These are phyloP conservation scores for Fusarium albosuccineum DNA, from an alignment of 2,329 filamentous ascomycete genomes.

Conservation along the genomic window DNA sequence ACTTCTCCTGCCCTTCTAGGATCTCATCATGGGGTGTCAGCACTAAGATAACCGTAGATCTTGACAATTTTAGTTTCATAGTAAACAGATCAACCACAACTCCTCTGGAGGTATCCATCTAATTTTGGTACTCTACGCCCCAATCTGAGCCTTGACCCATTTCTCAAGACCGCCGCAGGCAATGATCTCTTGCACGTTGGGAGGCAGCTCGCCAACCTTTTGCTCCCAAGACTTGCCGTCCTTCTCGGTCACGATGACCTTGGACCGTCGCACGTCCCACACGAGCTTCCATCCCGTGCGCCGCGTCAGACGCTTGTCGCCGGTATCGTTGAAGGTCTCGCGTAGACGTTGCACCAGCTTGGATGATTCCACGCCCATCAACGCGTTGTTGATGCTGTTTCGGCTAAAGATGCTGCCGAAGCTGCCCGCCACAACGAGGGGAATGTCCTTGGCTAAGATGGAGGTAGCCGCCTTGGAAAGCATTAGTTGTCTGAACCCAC, in stretches of 20 bases:
- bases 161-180: conserved; percentile 82
- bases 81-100: no score
- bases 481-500: no score
- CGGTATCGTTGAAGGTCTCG: conserved; percentile 67
- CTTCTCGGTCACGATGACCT: conserved; percentile 78
- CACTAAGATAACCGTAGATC: no score
- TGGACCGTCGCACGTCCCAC: conserved; percentile 83
- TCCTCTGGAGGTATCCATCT: no score
- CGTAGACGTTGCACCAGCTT: conserved; percentile 75
- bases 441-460: conserved; percentile 83
- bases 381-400: conserved; percentile 84
- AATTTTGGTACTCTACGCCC: neutral
- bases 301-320: conserved; percentile 72
- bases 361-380: conserved; percentile 79
- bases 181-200: conserved; percentile 90
- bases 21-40: no score
- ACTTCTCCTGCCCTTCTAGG: no score
- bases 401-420: conserved; percentile 87
- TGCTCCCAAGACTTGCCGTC: conserved; percentile 79
- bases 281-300: conserved; percentile 86
- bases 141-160: conserved; percentile 82
- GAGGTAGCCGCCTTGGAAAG: conserved; percentile 72
- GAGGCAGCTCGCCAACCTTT: conserved; percentile 84
- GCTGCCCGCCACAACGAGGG: conserved; percentile 82
- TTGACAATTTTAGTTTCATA: no score